Base-by-base conservation (phyloP, 2,329 filamentous ascomycete genomes). In the Curvularia sp. region DNA sequence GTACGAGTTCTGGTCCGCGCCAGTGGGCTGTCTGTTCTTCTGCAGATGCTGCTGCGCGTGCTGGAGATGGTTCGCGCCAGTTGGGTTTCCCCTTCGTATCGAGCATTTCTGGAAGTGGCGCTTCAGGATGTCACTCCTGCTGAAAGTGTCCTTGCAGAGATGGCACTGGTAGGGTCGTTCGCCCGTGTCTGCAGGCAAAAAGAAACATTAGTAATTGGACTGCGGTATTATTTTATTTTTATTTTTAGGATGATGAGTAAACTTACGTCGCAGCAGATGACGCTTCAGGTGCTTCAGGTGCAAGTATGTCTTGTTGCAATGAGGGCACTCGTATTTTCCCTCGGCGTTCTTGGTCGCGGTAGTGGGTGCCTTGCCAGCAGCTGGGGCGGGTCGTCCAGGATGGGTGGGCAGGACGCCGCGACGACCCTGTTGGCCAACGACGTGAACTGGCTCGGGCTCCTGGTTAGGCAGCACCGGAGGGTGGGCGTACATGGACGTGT, bases 31-130 rank as follows among this genome's bases (percentile, higher is more conserved):
- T 28, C 75, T 64, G 58, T 76, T 77, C 81, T 93, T 93, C 83
- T 93, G 94, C 73, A 95, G 85, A 79, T 96, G 92, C 65, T 91
- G 90, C 79, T 94, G 91, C 35, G 93, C 92, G 80, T 97, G 93
- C 68, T 93, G 96, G 78, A 99, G 80, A 81, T 99, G 95, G 74
- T 91, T 97, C 63, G 92, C 92, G 69, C 93, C 93, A 15, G 93
- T 97, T 54, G 95, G 94, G 80, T 98, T 98, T 58, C 95, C 95
- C 75, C 95, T 89, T 72, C 95, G 89, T 66, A 97, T 92, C 39
- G 95, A 97, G 82, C 95, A 99, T 83, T 99, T 99, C 79, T 97
- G 93, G 81, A 98, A 99, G 81, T 99, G 95, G 66, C 95, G 92
- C 84, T 99, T 99, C 72, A 99, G 83, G 66, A 99, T 98, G 76